Evolutionary conservation across 176 grass and related monocot species (phyloP), one percentile per base, ranked within the genome.

Genomic region (Chrysopogon serrulatus): DNA sequence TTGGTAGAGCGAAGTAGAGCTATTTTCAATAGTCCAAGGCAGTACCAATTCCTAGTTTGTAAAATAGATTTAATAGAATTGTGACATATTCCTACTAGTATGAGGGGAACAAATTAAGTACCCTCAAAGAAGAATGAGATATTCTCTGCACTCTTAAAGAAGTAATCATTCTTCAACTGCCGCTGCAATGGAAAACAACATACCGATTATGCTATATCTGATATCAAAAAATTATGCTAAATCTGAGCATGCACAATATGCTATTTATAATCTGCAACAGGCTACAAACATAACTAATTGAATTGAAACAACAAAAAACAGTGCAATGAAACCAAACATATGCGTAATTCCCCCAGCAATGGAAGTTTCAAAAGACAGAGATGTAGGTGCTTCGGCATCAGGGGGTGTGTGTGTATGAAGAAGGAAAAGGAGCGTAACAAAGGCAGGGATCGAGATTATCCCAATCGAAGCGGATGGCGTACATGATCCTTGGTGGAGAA

Each of bases 51-150:
- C n/a, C 63, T 57, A 82, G 48, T 87, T 71, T 13, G 27, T 32
- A 83, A 19, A 59, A 59, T 26, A 11, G 56, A 59, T 57, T 57
- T 2, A 57, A 18, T 28, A 67, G 44, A 67, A 53, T 11, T 1
- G 5, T 59, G 32, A 40, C n/a, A n/a, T n/a, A n/a, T 65, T 34
- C 37, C 56, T 37, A 40, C 16, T 49, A 37, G 62, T 43, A 40
- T 23, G 65, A 72, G 56, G 23, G 41, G 78, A 56, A 81, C 24
- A 59, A 68, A 82, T 17, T 32, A 78, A 79, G 51, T 51, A 98
- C 96, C 96, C 82, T 98, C 96, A 19, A 98, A 98, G 89, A 98
- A 98, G 56, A 98, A 95, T 1, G 96, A 98, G 61, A 95, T 98
- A 42, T 95, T 98, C 82, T 95, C 96, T 11, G 93, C 93, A 18